Evolutionary conservation across 345 rosid species (phyloP).

Genomic region (Aquilaria malaccensis): DNA sequence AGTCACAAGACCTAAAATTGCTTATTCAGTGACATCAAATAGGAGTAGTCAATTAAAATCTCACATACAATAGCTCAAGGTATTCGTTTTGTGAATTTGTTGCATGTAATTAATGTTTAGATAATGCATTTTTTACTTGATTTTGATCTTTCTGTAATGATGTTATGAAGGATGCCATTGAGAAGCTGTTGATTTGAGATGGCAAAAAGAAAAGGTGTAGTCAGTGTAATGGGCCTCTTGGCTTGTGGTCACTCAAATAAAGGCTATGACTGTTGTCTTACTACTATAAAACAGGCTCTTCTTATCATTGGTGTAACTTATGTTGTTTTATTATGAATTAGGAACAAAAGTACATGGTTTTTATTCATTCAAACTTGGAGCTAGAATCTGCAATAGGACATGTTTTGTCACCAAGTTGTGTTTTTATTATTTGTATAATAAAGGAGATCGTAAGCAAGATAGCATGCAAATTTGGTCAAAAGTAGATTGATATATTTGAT

Average conservation of each 20-base stretch:
- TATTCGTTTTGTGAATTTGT: conserved; percentile 3
- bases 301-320: too few relatives aligned
- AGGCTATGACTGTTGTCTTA: conserved; percentile 66
- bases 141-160: too few relatives aligned
- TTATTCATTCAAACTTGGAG: too few relatives aligned
- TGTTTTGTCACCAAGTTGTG: too few relatives aligned
- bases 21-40: conserved; percentile 76
- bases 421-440: too few relatives aligned
- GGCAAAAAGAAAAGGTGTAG: conserved; percentile 1
- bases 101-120: neutral
- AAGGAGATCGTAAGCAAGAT: too few relatives aligned
- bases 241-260: conserved; percentile 27
- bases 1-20: conserved; percentile 88
- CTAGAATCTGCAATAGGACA: too few relatives aligned
- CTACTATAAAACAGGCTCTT: conserved; percentile 4
- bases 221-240: conserved; percentile 94
- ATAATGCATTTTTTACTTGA: neutral
- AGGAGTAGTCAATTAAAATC: conserved; percentile 82
- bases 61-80: conserved; percentile 88
- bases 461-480: too few relatives aligned
- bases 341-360: too few relatives aligned
- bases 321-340: too few relatives aligned
- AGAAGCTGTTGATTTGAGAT: conserved; percentile 74
- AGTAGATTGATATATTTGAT: too few relatives aligned
- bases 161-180: conserved; percentile 80